Percentiles rank a stretch among this genome's conserved stretches.
Conservation (phyloP, 768 basidiomycete species). For the Lentinula raphanica region DNA sequence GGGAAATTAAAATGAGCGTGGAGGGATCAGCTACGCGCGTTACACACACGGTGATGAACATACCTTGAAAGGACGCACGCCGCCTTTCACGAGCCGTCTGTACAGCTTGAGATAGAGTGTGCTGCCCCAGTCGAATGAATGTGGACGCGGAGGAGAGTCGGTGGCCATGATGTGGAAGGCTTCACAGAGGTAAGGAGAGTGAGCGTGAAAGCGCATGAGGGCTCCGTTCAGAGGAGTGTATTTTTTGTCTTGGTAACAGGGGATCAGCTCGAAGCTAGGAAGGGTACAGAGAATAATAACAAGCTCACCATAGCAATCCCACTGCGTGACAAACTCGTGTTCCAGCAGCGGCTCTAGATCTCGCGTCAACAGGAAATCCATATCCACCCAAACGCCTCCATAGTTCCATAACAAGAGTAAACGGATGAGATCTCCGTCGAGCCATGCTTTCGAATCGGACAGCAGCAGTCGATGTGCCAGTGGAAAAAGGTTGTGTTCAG, state of each 20-base stretch:
- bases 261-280: neutral
- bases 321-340: slow-evolving; percentile 96
- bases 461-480: slow-evolving; percentile 30
- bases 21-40: neutral
- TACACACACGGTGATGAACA: neutral
- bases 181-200: slow-evolving; percentile 96
- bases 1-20: no score
- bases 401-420: slow-evolving; percentile 82
- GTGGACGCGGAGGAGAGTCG: slow-evolving; percentile 63
- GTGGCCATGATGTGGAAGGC: slow-evolving; percentile 88
- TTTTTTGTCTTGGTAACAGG: slow-evolving; percentile 50
- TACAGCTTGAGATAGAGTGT: slow-evolving; percentile 88
- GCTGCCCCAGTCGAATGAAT: slow-evolving; percentile 92
- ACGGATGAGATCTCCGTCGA: slow-evolving; percentile 91
- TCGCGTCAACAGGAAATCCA: slow-evolving; percentile 90
- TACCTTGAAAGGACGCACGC: slow-evolving; percentile 81
- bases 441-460: slow-evolving; percentile 82
- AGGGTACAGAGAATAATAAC: neutral
- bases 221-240: slow-evolving; percentile 87
- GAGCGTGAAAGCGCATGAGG: slow-evolving; percentile 84
- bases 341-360: slow-evolving; percentile 84
- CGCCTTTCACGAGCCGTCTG: slow-evolving; percentile 70
- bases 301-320: slow-evolving; percentile 92
- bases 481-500: neutral
- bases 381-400: slow-evolving; percentile 96